Percentiles rank a stretch among this genome's conserved stretches.
Conservation (phyloP, 2,329 filamentous ascomycete genomes). For the Epichloe sp. region DNA sequence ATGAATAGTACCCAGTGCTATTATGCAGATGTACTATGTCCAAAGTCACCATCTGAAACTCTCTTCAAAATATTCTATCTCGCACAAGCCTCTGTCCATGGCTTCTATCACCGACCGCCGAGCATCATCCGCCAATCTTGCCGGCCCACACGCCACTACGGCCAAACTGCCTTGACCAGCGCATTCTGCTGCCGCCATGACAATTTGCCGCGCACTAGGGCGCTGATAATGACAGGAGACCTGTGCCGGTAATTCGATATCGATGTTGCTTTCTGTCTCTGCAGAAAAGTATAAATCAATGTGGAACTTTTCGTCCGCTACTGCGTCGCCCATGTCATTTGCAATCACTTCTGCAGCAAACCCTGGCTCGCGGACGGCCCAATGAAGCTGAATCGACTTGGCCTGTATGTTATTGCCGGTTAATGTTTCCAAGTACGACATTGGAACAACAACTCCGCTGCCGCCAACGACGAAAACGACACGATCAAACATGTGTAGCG, state of each 20-base stretch:
- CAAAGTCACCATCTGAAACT: conserved; percentile 7
- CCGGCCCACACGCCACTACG: conserved; percentile 31
- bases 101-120: conserved; percentile 21
- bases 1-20: too few relatives aligned
- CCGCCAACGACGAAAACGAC: conserved; percentile 32
- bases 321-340: conserved; percentile 17
- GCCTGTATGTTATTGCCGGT: conserved; percentile 7
- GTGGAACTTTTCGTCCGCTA: conserved; percentile 17
- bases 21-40: neutral
- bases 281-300: conserved; percentile 25
- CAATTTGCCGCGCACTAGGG: conserved; percentile 20
- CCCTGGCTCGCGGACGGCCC: conserved; percentile 28
- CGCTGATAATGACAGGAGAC: conserved; percentile 14
- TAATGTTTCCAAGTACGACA: conserved; percentile 24
- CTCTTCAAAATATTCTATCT: conserved; percentile 9
- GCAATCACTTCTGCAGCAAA: conserved; percentile 23
- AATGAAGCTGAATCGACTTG: conserved; percentile 23
- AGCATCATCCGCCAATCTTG: conserved; percentile 30
- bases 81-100: conserved; percentile 13
- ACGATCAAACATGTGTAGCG: conserved; percentile 24
- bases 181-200: conserved; percentile 14
- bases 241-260: conserved; percentile 7
- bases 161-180: conserved; percentile 19
- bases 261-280: conserved; percentile 4
- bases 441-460: conserved; percentile 29